phyloP scores from a whole-genome alignment of 148 eudicot genomes.

The Rhododendron molle region DNA sequence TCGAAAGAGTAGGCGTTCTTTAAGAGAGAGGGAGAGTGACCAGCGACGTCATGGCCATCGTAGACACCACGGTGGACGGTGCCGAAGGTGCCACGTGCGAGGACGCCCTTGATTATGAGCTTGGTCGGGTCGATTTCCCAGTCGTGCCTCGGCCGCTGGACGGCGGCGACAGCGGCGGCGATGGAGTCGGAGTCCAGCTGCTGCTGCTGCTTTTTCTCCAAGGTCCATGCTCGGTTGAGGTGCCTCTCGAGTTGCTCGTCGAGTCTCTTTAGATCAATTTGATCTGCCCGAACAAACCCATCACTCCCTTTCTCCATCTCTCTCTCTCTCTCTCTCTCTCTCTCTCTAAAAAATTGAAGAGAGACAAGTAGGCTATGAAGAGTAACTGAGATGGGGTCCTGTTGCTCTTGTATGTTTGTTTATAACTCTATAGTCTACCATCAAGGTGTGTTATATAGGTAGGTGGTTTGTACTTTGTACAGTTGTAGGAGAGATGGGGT shows the following conservation, averaged over 20 bases:
- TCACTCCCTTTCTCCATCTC: conserved; percentile 50
- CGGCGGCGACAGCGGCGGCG: conserved; percentile 5
- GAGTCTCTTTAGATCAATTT: conserved; percentile 74
- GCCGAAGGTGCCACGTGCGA: conserved; percentile 94
- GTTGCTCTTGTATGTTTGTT: neutral
- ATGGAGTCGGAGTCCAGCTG: conserved; percentile 7
- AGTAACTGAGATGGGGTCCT: conserved; percentile 1
- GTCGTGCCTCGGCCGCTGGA: conserved; percentile 37
- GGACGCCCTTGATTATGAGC: conserved; percentile 64
- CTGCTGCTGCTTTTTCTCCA: conserved; percentile 51
- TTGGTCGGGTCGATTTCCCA: conserved; percentile 92
- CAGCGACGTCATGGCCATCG: conserved; percentile 81
- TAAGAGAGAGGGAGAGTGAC: conserved; percentile 22
- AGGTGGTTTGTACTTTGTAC: neutral
- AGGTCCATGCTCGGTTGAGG: conserved; percentile 56
- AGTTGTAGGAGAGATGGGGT: too few relatives aligned
- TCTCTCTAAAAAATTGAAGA: neutral
- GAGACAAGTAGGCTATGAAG: neutral
- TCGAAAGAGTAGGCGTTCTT: neutral
- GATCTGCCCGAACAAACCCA: conserved; percentile 85
- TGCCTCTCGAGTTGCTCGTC: conserved; percentile 86
- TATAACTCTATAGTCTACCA: neutral
- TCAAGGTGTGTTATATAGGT: neutral
- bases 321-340: conserved; percentile 10
- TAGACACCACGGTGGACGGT: conserved; percentile 91